These are phyloP conservation scores for Cymbidium sinense DNA, from an alignment of 106 monocot genomes.

Conservation along the genomic window DNA sequence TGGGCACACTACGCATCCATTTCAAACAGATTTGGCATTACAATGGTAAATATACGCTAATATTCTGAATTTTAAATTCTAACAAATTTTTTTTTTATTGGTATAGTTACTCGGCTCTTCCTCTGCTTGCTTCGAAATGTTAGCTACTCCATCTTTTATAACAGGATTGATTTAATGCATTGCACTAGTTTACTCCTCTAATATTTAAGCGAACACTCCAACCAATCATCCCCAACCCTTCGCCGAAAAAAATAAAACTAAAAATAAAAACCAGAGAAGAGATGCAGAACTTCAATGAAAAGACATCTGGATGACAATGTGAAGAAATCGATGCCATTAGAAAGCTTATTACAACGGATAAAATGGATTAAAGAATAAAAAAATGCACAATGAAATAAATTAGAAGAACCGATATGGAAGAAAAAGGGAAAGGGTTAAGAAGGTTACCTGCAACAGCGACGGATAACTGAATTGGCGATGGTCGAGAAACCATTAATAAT, in stretches of 20 bases:
- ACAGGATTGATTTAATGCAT: background rate
- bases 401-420: background rate
- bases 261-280: background rate
- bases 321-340: background rate
- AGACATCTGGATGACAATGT: background rate
- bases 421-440: background rate
- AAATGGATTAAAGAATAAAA: background rate
- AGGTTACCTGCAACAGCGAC: slow-evolving; percentile 55
- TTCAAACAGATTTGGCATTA: background rate
- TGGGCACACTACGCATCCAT: too few relatives aligned
- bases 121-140: background rate
- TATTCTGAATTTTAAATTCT: background rate
- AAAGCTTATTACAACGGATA: background rate
- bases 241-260: background rate
- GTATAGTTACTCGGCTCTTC: background rate
- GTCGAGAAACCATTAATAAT: slow-evolving; percentile 32
- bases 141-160: background rate
- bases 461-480: slow-evolving; percentile 66
- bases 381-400: background rate
- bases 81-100: background rate
- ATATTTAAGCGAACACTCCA: background rate
- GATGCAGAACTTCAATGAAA: background rate
- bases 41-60: background rate
- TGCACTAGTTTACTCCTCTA: background rate
- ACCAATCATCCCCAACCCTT: background rate